Evolutionary conservation across 2,329 filamentous ascomycete species (phyloP), one percentile per base, ranked within the genome.

Genomic region (Sphaerulina vaccinii): DNA sequence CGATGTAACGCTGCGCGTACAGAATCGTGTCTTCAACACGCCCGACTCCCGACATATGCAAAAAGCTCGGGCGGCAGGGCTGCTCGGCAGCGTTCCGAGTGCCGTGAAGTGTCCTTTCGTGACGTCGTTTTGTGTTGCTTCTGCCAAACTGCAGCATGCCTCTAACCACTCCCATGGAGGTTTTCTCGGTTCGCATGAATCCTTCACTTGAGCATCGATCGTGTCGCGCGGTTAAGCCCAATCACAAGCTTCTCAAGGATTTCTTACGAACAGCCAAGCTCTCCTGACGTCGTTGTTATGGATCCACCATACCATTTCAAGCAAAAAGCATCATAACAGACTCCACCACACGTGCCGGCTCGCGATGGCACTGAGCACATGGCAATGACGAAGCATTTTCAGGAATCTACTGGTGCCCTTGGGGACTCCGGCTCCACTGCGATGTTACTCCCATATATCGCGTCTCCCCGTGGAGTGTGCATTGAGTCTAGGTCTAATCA

Each of bases 341-440:
- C 32, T 29, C 15, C 23, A 29, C 24, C 24, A 27, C 24, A 27
- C 24, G 24, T 27, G 24, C 24, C 24, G 24, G 24, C 24, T 27
- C 24, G 24, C 24, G 5, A 10, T 27, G 24, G 24, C 6, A 27
- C n/a, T 6, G 24, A 8, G 39, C 38, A 50, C 47, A 43, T 50
- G 29, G 47, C 51, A 44, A 53, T 53, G 51, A 53, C 51, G 51
- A 49, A 42, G 39, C 27, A 42, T 16, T 27, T 29, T 38, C 24
- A 33, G 37, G 23, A 43, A 9, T 42, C 15, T 44, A 29, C 44
- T 32, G 21, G 27, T 49, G 38, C 51, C 38, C 44, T 22, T 46
- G 51, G 45, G 39, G 24, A 39, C 33, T 35, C 45, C 51, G 40
- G 51, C 23, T 44, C 37, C 40, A 49, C 44, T 35, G 29, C 41